phyloP scores from a whole-genome alignment of 192 early-diverging fungal genomes.

The Podila clonocystis region DNA sequence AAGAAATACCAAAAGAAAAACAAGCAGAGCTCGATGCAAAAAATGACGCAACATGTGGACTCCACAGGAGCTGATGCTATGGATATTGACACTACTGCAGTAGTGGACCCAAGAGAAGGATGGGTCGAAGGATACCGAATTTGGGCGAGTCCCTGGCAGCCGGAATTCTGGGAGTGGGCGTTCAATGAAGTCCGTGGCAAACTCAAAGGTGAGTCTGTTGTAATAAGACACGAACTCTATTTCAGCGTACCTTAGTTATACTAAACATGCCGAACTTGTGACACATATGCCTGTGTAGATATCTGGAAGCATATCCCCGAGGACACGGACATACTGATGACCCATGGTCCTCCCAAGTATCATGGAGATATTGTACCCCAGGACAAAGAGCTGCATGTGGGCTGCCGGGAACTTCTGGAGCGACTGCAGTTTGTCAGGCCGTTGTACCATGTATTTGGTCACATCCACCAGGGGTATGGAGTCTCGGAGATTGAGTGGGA shows the following conservation, averaged over 20 bases:
- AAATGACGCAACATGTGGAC: background rate
- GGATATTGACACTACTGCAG: background rate
- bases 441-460: constrained; percentile 34
- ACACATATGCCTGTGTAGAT: constrained; percentile 3
- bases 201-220: constrained; percentile 11
- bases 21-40: background rate
- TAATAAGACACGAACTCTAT: background rate
- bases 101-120: constrained; percentile 15
- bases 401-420: constrained; percentile 27
- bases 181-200: constrained; percentile 35
- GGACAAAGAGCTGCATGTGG: constrained; percentile 11
- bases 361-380: constrained; percentile 16
- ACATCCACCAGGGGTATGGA: constrained; percentile 43
- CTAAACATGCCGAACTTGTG: background rate
- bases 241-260: background rate
- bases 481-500: constrained; percentile 33
- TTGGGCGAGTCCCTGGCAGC: constrained; percentile 40
- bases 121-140: constrained; percentile 26
- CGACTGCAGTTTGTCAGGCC: constrained; percentile 27
- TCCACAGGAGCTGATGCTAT: background rate
- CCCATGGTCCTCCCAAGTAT: constrained; percentile 34
- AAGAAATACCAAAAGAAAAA: constrained; percentile 9
- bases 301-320: constrained; percentile 34
- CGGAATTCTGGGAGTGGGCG: constrained; percentile 36
- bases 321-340: constrained; percentile 31